Conservation (phyloP, 352 stramenopile species). For the Bremia lactucae region DNA sequence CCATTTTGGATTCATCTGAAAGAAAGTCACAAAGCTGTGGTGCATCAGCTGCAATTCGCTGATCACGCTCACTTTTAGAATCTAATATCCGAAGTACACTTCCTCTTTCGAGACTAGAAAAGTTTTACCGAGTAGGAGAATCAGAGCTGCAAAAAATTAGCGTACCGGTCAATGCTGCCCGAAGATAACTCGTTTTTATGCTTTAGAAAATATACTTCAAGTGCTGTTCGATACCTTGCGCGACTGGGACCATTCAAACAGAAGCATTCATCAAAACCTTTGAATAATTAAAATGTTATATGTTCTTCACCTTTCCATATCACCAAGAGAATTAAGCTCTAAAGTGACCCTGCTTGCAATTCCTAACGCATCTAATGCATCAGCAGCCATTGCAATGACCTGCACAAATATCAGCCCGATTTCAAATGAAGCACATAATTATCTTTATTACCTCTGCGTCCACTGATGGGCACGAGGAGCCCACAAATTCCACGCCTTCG, state of each 20-base stretch:
- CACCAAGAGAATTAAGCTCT: conserved; percentile 77
- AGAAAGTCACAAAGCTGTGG: conserved; percentile 55
- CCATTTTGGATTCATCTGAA: conserved; percentile 41
- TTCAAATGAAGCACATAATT: background rate
- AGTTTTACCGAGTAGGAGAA: background rate
- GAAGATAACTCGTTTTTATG: conserved; percentile 54
- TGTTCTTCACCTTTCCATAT: conserved; percentile 47
- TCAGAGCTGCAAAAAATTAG: background rate
- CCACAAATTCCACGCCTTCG: conserved; percentile 70
- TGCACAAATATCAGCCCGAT: conserved; percentile 6
- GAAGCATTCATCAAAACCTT: background rate
- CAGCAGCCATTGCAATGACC: conserved; percentile 71
- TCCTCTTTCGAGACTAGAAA: conserved; percentile 52
- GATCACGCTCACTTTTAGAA: conserved; percentile 67
- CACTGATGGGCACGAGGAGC: conserved; percentile 59
- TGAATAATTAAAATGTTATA: background rate
- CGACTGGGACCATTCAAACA: conserved; percentile 27
- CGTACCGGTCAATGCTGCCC: conserved; percentile 64
- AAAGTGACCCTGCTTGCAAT: conserved; percentile 53
- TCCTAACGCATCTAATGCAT: conserved; percentile 41
- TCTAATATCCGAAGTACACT: conserved; percentile 83
- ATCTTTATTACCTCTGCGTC: conserved; percentile 51
- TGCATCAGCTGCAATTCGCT: conserved; percentile 54
- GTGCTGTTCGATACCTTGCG: conserved; percentile 45
- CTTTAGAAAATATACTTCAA: conserved; percentile 54